A percentile compares a stretch with the other conserved stretches of the same genome.
phyloP scores from a whole-genome alignment of 805 yeast species.

The Saccharomycopsis selenospora region DNA sequence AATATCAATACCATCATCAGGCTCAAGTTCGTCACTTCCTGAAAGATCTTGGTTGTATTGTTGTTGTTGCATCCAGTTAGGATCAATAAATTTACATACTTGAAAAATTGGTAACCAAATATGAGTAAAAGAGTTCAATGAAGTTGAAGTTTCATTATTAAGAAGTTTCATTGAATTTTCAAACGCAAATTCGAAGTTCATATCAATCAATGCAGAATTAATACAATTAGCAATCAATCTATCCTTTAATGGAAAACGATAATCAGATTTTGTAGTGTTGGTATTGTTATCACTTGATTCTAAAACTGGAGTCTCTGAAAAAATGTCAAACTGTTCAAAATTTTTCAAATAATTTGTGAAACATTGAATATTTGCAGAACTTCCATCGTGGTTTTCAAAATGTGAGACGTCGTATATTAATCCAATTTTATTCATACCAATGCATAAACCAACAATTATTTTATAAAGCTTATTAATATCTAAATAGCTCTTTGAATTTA shows the following conservation, averaged over 20 bases:
- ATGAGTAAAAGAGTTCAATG: conserved; percentile 20
- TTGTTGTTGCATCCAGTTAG: conserved; percentile 12
- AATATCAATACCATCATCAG: conserved; percentile 14
- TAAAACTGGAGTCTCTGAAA: neutral
- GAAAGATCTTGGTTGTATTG: conserved; percentile 9
- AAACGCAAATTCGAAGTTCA: conserved; percentile 36
- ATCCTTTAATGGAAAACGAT: conserved; percentile 26
- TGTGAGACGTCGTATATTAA: conserved; percentile 16
- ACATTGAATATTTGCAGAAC: neutral
- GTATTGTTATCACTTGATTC: neutral
- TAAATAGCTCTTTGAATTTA: conserved; percentile 36
- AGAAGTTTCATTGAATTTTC: conserved; percentile 31
- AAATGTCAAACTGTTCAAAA: conserved; percentile 6
- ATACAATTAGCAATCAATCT: conserved; percentile 35
- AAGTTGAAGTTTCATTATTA: conserved; percentile 16
- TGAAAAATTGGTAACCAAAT: conserved; percentile 40
- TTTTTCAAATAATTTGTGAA: conserved; percentile 3
- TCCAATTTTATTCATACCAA: conserved; percentile 27
- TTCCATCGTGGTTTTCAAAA: conserved; percentile 7
- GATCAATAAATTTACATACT: conserved; percentile 34
- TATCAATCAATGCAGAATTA: conserved; percentile 37
- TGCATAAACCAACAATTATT: conserved; percentile 32
- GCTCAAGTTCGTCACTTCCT: conserved; percentile 11
- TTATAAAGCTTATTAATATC: conserved; percentile 38
- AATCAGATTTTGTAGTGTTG: conserved; percentile 3